Base-by-base conservation (phyloP, 192 early-diverging fungal species). In the Blastocladiella britannica region DNA sequence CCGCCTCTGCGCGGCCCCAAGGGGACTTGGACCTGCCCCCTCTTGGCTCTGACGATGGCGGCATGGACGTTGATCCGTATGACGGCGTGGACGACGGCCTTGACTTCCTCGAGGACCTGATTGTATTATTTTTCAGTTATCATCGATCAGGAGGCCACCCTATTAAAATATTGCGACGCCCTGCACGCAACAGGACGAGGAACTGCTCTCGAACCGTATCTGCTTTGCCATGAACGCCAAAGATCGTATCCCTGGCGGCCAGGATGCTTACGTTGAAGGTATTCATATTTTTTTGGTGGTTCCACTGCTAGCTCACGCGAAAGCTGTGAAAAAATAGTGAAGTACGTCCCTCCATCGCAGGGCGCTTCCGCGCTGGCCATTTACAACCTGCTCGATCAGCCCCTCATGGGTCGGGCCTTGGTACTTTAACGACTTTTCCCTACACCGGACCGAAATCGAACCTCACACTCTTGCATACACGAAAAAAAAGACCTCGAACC, bases 261-360 rank as follows among this genome's bases (percentile, higher is more conserved):
- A 20, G 26, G 53, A 64, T 47, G 65, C 72, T 0, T 67, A 47
- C 58, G 62, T 74, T 29, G 27, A 58, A 57, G 60, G 72, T 74
- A 62, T n/a, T n/a, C n/a, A n/a, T n/a, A n/a, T n/a, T n/a, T n/a
- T n/a, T n/a, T n/a, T n/a, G n/a, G n/a, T n/a, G n/a, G n/a, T n/a
- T n/a, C n/a, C n/a, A n/a, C n/a, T n/a, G n/a, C n/a, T n/a, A n/a
- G n/a, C n/a, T n/a, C n/a, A n/a, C n/a, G n/a, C n/a, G n/a, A n/a
- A n/a, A n/a, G n/a, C n/a, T n/a, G n/a, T n/a, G n/a, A n/a, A n/a
- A n/a, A n/a, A n/a, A n/a, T 5, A 66, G 82, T 9, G 54, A 63
- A 3, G 70, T 75, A 54, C 63, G 67, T 4, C 56, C 82, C 26
- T 85, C 83, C 57, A 65, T 62, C 0, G 60, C 77, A 5, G 56